phyloP scores from a whole-genome alignment of 202 grass and related monocot genomes.

The Panicum hallii region DNA sequence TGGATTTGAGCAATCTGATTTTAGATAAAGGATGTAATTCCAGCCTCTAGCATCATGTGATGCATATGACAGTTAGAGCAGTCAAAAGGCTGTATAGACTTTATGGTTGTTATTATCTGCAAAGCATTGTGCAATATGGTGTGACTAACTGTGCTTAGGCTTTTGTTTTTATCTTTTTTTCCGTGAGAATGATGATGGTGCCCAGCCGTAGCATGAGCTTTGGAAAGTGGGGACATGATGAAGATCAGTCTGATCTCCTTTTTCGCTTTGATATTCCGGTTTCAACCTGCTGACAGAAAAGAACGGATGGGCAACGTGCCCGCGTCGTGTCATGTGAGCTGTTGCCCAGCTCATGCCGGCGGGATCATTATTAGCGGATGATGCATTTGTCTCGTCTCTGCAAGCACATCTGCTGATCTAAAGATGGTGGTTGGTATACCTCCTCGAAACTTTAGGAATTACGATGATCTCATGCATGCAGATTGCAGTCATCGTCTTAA shows the following conservation, averaged over 20 bases:
- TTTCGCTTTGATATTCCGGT: not conserved
- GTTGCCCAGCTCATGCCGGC: slow-evolving; percentile 6
- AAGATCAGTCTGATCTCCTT: not conserved
- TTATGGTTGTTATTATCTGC: not conserved
- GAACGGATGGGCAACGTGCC: not conserved
- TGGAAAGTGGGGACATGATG: not conserved
- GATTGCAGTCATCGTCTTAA: not conserved
- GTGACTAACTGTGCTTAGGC: not conserved
- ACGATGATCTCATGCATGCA: not conserved
- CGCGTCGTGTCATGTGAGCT: not conserved
- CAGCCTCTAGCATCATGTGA: not conserved
- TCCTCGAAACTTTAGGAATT: not conserved
- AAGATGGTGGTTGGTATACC: not conserved
- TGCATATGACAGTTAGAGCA: not conserved
- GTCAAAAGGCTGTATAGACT: not conserved
- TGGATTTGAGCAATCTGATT: not conserved
- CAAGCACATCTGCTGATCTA: not conserved
- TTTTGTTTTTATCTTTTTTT: slow-evolving; percentile 15
- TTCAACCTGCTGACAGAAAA: slow-evolving; percentile 7
- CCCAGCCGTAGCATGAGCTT: not conserved
- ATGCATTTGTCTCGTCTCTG: slow-evolving; percentile 9
- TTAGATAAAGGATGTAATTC: not conserved
- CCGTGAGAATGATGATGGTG: not conserved
- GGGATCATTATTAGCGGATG: not conserved
- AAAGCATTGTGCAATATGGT: slow-evolving; percentile 7